Evolutionary conservation across 805 yeast species (phyloP).

Genomic region (Teunomyces panamensis): DNA sequence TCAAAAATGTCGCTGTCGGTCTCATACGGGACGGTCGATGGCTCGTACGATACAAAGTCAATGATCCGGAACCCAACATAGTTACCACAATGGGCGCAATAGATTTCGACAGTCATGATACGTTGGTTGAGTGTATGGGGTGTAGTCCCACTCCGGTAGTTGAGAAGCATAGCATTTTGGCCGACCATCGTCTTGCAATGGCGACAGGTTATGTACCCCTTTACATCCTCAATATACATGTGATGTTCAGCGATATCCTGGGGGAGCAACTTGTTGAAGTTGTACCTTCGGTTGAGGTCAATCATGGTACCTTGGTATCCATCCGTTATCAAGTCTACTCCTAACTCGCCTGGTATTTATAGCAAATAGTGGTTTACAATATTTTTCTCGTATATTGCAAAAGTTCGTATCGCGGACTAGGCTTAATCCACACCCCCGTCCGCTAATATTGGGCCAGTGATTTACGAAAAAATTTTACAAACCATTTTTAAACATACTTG

Average conservation of each 20-base stretch:
- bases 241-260: background rate
- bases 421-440: background rate
- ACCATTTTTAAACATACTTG: background rate
- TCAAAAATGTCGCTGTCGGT: background rate
- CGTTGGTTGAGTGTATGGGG: background rate
- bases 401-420: background rate
- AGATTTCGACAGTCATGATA: conserved; percentile 1
- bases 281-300: background rate
- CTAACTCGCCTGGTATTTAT: background rate
- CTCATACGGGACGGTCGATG: conserved; percentile 4
- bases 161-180: background rate
- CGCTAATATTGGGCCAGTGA: background rate
- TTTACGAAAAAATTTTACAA: background rate
- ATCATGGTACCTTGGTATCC: background rate
- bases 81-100: background rate
- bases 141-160: background rate
- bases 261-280: background rate
- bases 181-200: background rate
- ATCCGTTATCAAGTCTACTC: background rate
- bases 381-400: conserved; percentile 1
- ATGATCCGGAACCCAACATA: conserved; percentile 14
- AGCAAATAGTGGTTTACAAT: background rate
- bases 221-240: background rate
- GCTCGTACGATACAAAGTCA: conserved; percentile 3
- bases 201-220: background rate